A percentile compares a stretch with the other conserved stretches of the same genome.
Conservation (phyloP, 768 basidiomycete genomes). For the Ramaria sp. region DNA sequence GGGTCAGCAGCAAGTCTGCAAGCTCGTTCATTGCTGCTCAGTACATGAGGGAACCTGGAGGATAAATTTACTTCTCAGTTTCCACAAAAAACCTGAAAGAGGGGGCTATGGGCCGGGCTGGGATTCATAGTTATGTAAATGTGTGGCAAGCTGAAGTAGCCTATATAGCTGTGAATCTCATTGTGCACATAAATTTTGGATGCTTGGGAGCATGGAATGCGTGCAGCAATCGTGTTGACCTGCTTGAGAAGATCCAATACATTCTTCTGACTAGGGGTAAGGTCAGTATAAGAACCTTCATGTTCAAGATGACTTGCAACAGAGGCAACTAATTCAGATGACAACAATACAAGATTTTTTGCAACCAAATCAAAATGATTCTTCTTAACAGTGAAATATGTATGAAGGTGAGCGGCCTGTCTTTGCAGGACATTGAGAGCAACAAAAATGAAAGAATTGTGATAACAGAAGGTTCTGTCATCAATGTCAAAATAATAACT, state of each 20-base stretch:
- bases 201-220: constrained; percentile 22
- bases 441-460: too few relatives aligned
- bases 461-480: too few relatives aligned
- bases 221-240: constrained; percentile 22
- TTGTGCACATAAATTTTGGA: constrained; percentile 17
- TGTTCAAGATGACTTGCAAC: constrained; percentile 7
- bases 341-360: not conserved
- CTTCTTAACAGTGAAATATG: constrained; percentile 9
- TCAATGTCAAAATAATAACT: too few relatives aligned
- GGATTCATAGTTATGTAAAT: constrained; percentile 22
- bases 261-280: constrained; percentile 12
- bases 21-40: constrained; percentile 12
- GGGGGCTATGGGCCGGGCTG: constrained; percentile 13
- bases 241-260: constrained; percentile 17
- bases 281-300: constrained; percentile 1
- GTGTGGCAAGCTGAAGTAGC: constrained; percentile 20
- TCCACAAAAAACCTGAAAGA: constrained; percentile 22
- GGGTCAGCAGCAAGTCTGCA: constrained; percentile 21
- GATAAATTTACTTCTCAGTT: constrained; percentile 6
- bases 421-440: constrained; percentile 7
- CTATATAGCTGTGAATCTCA: constrained; percentile 20
- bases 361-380: constrained; percentile 6
- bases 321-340: constrained; percentile 1
- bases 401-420: constrained; percentile 3
- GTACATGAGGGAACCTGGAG: constrained; percentile 15